These are phyloP conservation scores for Ricinus communis DNA, from an alignment of 345 rosid genomes.

Conservation along the genomic window DNA sequence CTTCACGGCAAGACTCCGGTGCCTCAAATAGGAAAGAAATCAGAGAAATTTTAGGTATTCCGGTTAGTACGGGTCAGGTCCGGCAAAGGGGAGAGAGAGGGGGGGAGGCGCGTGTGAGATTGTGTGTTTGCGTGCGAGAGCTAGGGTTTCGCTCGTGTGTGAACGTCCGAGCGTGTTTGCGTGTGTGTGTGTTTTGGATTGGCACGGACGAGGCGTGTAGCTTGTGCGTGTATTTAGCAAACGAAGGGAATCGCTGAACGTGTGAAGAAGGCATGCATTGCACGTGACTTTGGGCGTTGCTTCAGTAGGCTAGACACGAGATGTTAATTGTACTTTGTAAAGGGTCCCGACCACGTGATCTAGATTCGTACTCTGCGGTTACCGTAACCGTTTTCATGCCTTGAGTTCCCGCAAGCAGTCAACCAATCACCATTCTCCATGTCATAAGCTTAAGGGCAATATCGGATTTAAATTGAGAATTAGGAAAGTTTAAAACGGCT, in stretches of 20 bases:
- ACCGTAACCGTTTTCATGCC: neutral
- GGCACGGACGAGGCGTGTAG: constrained; percentile 87
- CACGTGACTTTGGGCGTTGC: constrained; percentile 28
- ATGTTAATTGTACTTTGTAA: constrained; percentile 4
- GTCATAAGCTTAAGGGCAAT: neutral
- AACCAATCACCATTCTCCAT: neutral
- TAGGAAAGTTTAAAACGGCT: too few species aligned
- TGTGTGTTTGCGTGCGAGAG: constrained; percentile 44
- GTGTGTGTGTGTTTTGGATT: constrained; percentile 49
- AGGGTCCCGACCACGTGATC: constrained; percentile 32
- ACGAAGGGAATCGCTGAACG: constrained; percentile 28
- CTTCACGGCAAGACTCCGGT: constrained; percentile 20
- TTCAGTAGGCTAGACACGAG: constrained; percentile 26
- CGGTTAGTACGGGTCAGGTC: constrained; percentile 38
- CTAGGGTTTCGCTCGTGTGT: constrained; percentile 69
- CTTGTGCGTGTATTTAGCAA: constrained; percentile 24
- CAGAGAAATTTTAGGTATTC: constrained; percentile 27
- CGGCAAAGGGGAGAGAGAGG: constrained; percentile 29
- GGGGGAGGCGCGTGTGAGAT: constrained; percentile 49
- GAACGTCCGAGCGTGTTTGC: constrained; percentile 51
- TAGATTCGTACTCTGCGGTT: neutral
- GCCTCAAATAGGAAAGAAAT: neutral
- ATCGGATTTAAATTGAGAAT: too few species aligned
- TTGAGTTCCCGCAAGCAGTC: neutral
- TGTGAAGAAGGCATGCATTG: constrained; percentile 45